Percentiles rank a stretch among this genome's conserved stretches.
Conservation (phyloP, 257 asterid genomes). For the Solanum pennellii region DNA sequence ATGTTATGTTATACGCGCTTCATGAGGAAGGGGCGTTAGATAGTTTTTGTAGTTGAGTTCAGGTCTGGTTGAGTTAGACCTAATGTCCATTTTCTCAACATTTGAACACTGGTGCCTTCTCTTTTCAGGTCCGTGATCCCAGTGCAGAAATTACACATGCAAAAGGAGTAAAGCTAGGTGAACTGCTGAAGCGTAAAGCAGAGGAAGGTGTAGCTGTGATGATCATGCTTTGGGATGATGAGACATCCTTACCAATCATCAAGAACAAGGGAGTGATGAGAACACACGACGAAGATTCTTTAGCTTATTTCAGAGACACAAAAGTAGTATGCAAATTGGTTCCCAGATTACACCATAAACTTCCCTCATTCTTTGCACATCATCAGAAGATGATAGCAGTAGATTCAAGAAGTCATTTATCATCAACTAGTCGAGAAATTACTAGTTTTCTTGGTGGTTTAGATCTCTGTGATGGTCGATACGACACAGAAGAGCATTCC, state of each 20-base stretch:
- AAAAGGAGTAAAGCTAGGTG: slow-evolving; percentile 72
- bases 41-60: neutral
- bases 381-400: slow-evolving; percentile 67
- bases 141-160: slow-evolving; percentile 58
- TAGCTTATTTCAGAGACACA: slow-evolving; percentile 59
- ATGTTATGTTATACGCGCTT: neutral
- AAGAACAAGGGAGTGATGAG: slow-evolving; percentile 82
- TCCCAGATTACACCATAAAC: slow-evolving; percentile 59
- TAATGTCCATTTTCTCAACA: neutral
- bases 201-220: slow-evolving; percentile 82
- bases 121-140: slow-evolving; percentile 58
- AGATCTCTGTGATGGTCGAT: slow-evolving; percentile 89
- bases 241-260: slow-evolving; percentile 67
- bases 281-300: slow-evolving; percentile 72
- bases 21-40: neutral
- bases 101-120: neutral
- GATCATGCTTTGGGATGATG: slow-evolving; percentile 78
- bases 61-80: neutral
- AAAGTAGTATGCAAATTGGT: slow-evolving; percentile 61
- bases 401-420: slow-evolving; percentile 31
- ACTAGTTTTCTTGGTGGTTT: slow-evolving; percentile 73
- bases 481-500: slow-evolving; percentile 75
- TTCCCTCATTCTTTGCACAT: slow-evolving; percentile 75
- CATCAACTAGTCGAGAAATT: slow-evolving; percentile 56
- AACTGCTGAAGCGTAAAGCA: slow-evolving; percentile 60